Evolutionary conservation across 2,329 filamentous ascomycete genomes (phyloP).

Genomic region (Mariannaea elegans): DNA sequence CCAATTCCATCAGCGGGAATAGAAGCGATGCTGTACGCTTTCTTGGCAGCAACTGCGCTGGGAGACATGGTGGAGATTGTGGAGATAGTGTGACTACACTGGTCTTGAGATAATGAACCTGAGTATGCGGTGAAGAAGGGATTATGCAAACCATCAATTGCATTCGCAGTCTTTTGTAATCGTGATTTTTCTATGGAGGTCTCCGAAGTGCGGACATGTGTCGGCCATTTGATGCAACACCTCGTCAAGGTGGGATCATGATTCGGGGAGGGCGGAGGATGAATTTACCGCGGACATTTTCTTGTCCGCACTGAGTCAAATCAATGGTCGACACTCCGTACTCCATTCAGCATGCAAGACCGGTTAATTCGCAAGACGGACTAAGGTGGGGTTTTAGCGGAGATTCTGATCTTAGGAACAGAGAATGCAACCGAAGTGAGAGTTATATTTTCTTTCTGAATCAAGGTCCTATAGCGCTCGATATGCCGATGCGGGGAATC

Average conservation of each 20-base stretch:
- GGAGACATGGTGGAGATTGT: slow-evolving; percentile 33
- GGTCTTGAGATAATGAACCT: not conserved
- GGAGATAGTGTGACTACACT: not conserved
- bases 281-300: slow-evolving; percentile 25
- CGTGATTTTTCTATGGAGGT: not conserved
- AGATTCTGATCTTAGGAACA: not conserved
- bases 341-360: not conserved
- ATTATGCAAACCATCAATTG: slow-evolving; percentile 7
- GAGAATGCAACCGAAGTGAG: not conserved
- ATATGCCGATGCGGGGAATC: slow-evolving; percentile 8
- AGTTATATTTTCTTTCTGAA: not conserved
- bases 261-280: slow-evolving; percentile 17
- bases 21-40: slow-evolving; percentile 62
- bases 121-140: slow-evolving; percentile 10
- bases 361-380: not conserved
- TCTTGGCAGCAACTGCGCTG: slow-evolving; percentile 33
- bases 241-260: slow-evolving; percentile 2
- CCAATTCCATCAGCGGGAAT: slow-evolving; percentile 73
- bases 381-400: not conserved
- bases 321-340: slow-evolving; percentile 1
- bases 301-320: slow-evolving; percentile 15
- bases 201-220: slow-evolving; percentile 18
- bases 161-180: slow-evolving; percentile 27
- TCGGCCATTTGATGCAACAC: slow-evolving; percentile 23
- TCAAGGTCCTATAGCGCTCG: too few relatives aligned